These are phyloP conservation scores for Colletotrichum lindemuthianum DNA, from an alignment of 2,329 filamentous ascomycete species.

Conservation along the genomic window DNA sequence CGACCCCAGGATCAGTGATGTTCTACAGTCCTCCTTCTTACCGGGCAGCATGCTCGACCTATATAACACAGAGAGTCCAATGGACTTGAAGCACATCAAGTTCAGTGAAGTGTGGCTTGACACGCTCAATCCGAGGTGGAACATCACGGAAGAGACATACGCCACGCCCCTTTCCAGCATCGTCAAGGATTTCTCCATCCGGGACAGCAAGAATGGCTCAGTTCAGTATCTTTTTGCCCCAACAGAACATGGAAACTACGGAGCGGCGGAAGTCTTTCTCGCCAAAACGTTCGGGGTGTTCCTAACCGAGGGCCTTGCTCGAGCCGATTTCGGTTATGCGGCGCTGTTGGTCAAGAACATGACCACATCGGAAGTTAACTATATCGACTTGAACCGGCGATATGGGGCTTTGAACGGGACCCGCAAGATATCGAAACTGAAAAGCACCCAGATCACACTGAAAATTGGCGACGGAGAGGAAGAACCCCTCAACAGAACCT, in stretches of 20 bases:
- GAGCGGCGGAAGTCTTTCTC: background rate
- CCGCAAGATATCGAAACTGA: background rate
- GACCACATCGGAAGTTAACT: background rate
- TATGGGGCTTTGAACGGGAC: background rate
- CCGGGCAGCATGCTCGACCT: too few species aligned
- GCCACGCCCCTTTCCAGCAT: background rate
- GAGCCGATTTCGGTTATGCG: background rate
- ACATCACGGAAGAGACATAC: background rate
- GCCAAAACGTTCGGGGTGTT: slow-evolving; percentile 12
- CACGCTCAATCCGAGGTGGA: background rate
- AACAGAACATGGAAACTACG: background rate
- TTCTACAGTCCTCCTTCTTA: background rate
- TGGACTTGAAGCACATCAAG: background rate
- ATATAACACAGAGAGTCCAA: background rate
- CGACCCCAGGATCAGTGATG: background rate
- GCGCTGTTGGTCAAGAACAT: background rate
- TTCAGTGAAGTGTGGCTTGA: background rate
- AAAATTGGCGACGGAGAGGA: too few species aligned
- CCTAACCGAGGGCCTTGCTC: slow-evolving; percentile 2
- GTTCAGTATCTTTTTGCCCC: background rate
- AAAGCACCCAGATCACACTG: background rate
- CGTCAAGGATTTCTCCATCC: background rate
- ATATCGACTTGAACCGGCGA: slow-evolving; percentile 6
- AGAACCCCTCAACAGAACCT: rapidly evolving
- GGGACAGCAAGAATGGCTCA: background rate